A percentile compares a stretch with the other conserved stretches of the same genome.
These are phyloP conservation scores for Aspergillus homomorphus DNA, from an alignment of 495 filamentous ascomycete genomes.

Conservation along the genomic window DNA sequence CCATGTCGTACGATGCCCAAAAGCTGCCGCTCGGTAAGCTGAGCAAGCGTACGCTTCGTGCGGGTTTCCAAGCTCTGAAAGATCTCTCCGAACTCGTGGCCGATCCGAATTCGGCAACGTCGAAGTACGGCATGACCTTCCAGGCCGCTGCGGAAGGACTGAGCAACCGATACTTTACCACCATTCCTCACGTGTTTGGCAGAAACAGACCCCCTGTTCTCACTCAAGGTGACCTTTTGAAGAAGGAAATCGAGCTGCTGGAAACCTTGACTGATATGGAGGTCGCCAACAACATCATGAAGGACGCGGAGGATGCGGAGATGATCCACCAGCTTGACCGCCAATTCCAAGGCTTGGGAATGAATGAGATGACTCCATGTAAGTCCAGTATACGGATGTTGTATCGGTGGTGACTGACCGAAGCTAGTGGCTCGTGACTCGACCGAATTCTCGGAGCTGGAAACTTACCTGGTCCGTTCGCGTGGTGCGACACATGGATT, in stretches of 20 bases:
- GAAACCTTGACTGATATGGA: constrained; percentile 81
- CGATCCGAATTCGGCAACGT: constrained; percentile 41
- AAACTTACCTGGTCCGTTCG: constrained; percentile 63
- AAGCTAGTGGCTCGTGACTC: constrained; percentile 49
- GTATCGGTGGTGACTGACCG: background rate
- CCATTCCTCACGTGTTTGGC: constrained; percentile 80
- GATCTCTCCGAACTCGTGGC: constrained; percentile 64
- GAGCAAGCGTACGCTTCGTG: constrained; percentile 67
- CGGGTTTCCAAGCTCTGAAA: constrained; percentile 70
- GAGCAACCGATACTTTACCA: constrained; percentile 73
- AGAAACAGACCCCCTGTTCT: constrained; percentile 69
- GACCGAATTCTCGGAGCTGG: constrained; percentile 60
- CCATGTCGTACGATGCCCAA: constrained; percentile 69
- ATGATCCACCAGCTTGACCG: constrained; percentile 63
- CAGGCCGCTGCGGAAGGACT: constrained; percentile 51
- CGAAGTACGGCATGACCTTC: constrained; percentile 42
- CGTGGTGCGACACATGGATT: constrained; percentile 58
- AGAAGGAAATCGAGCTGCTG: constrained; percentile 71
- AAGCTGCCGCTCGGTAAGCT: constrained; percentile 84
- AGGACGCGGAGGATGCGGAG: constrained; percentile 49
- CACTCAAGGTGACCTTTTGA: constrained; percentile 48
- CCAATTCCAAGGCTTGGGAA: constrained; percentile 64
- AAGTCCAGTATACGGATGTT: constrained; percentile 11
- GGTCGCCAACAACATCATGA: constrained; percentile 74
- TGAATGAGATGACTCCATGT: constrained; percentile 71